Percentiles rank a stretch among this genome's conserved stretches.
phyloP scores from a whole-genome alignment of 176 grass and related monocot species.

The sorghum (Sorghum bicolor) region Sorghum_bicolor_NCBIv3 NC_012878.2:58472501-58473000 shows the following conservation, averaged over 20 bases:
- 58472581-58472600: too few species aligned
- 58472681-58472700: neutral
- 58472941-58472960: conserved; percentile 21
- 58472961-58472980: neutral
- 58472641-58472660: too few species aligned
- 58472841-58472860: too few species aligned
- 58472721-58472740: conserved; percentile 6
- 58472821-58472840: neutral
- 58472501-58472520: conserved; percentile 56
- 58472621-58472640: neutral
- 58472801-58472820: neutral
- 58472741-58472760: conserved; percentile 31
- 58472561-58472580: conserved; percentile 52
- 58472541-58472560: neutral
- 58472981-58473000: conserved; percentile 22
- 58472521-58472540: conserved; percentile 15
- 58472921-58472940: conserved; percentile 28
- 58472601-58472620: neutral
- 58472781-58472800: conserved; percentile 49
- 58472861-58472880: conserved; percentile 25
- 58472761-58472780: conserved; percentile 60
- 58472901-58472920: conserved; percentile 38
- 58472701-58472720: conserved; percentile 5
- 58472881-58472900: neutral
- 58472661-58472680: conserved; percentile 25